A percentile compares a stretch with the other conserved stretches of the same genome.
phyloP scores from a whole-genome alignment of 2,329 filamentous ascomycete species.

The Polytolypa hystricis region DNA sequence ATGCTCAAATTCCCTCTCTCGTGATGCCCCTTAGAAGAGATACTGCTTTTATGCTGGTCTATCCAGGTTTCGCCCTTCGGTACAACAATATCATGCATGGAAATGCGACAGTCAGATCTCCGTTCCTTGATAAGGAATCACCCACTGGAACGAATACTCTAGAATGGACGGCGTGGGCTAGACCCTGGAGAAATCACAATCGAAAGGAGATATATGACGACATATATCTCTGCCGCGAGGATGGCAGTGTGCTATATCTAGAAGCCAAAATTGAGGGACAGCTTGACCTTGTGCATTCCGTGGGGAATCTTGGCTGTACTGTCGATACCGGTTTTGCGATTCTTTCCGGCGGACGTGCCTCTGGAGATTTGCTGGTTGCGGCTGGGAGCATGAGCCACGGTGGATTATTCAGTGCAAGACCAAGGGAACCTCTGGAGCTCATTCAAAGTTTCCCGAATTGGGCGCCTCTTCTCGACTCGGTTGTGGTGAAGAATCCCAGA shows the following conservation, averaged over 20 bases:
- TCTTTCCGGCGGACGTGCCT: constrained; percentile 48
- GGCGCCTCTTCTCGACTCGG: constrained; percentile 42
- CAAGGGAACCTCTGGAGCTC: constrained; percentile 43
- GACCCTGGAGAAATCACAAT: constrained; percentile 55
- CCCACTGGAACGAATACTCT: constrained; percentile 31
- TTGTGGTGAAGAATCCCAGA: constrained; percentile 20
- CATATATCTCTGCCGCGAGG: constrained; percentile 78
- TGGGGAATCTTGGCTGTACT: constrained; percentile 54
- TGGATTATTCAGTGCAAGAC: constrained; percentile 59
- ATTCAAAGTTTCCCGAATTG: constrained; percentile 55
- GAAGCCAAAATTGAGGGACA: constrained; percentile 50
- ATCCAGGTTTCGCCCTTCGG: constrained; percentile 44
- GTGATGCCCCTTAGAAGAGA: constrained; percentile 60
- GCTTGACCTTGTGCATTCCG: constrained; percentile 30
- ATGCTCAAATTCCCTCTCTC: constrained; percentile 50
- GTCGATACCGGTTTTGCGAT: constrained; percentile 75
- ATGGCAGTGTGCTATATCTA: constrained; percentile 66
- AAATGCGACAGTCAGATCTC: constrained; percentile 16
- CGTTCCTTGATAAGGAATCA: constrained; percentile 19
- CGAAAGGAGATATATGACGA: constrained; percentile 59
- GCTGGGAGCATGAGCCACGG: constrained; percentile 71
- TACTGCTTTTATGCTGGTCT: constrained; percentile 61
- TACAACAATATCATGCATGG: constrained; percentile 32
- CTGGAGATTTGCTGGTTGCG: constrained; percentile 66
- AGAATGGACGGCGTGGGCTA: constrained; percentile 75